A percentile compares a stretch with the other conserved stretches of the same genome.
These are phyloP conservation scores for Pleurotus platypus DNA, from an alignment of 768 basidiomycete species.

Conservation along the genomic window DNA sequence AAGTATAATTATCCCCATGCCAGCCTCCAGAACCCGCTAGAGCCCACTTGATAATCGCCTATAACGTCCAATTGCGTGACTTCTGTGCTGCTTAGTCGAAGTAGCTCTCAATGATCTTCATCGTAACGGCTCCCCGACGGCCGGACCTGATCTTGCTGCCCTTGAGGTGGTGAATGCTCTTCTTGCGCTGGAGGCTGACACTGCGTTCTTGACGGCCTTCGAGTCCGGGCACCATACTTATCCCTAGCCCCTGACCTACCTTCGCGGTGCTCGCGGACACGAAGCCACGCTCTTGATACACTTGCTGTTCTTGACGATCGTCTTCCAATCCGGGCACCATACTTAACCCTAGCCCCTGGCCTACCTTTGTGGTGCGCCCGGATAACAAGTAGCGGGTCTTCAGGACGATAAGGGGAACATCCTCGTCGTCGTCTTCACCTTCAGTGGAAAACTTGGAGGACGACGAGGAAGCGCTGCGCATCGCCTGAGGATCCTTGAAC, in stretches of 20 bases:
- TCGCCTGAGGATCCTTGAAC: not conserved
- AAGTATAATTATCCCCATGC: not conserved
- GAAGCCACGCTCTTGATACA: too few relatives aligned
- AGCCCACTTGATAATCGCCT: not conserved
- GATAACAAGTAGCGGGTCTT: not conserved
- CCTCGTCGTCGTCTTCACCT: not conserved
- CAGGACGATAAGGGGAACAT: not conserved
- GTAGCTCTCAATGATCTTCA: not conserved
- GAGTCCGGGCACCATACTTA: not conserved
- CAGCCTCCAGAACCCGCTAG: not conserved
- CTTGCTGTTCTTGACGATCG: too few relatives aligned
- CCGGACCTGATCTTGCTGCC: not conserved
- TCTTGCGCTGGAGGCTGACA: not conserved
- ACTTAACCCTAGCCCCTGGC: not conserved
- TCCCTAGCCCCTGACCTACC: not conserved
- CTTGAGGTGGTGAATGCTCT: not conserved
- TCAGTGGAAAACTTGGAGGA: not conserved
- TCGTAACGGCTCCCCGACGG: not conserved
- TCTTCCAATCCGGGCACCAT: too few relatives aligned
- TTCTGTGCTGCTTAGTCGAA: not conserved
- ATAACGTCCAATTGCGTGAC: not conserved
- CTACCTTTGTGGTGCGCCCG: not conserved
- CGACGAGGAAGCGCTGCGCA: not conserved
- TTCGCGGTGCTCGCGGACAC: too few relatives aligned
- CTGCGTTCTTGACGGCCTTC: not conserved